These are phyloP conservation scores for Dissoconium aciculare DNA, from an alignment of 2,329 filamentous ascomycete species.

Conservation along the genomic window DNA sequence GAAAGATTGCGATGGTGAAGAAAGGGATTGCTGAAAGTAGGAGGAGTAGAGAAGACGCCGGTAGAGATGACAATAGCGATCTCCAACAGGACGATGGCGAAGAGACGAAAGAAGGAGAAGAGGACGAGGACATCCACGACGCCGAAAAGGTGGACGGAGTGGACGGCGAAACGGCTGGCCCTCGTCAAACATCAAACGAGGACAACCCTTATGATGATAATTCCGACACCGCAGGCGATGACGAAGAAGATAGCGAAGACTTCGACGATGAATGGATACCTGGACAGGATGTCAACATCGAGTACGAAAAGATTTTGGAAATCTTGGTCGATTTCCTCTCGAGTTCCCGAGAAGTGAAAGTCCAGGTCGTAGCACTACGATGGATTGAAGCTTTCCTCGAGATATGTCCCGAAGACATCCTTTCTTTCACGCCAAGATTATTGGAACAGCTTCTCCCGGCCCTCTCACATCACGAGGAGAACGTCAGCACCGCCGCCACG, in stretches of 20 bases:
- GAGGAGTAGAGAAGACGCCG: conserved; percentile 42
- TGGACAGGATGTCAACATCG: conserved; percentile 89
- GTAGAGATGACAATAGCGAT: neutral
- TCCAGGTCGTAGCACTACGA: conserved; percentile 73
- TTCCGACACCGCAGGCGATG: conserved; percentile 40
- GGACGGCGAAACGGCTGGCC: conserved; percentile 37
- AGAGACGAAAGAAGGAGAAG: conserved; percentile 19
- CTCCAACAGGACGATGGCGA: conserved; percentile 32
- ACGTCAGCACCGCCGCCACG: conserved; percentile 73
- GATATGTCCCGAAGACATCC: conserved; percentile 90
- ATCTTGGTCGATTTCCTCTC: conserved; percentile 84
- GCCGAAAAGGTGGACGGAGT: conserved; percentile 8
- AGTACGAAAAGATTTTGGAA: conserved; percentile 79
- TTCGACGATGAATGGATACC: conserved; percentile 92
- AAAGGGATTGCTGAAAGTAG: conserved; percentile 80
- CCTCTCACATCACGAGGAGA: conserved; percentile 81
- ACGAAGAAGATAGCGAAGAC: conserved; percentile 31
- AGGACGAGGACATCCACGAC: conserved; percentile 11
- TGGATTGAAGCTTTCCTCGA: conserved; percentile 97
- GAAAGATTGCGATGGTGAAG: conserved; percentile 82
- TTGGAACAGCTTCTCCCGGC: conserved; percentile 83
- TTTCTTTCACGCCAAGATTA: conserved; percentile 85
- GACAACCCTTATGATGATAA: conserved; percentile 26
- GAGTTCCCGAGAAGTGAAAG: conserved; percentile 73
- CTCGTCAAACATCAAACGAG: too few relatives aligned